phyloP scores from a whole-genome alignment of 768 basidiomycete species.

The Coprinopsis strossmayeri region DNA sequence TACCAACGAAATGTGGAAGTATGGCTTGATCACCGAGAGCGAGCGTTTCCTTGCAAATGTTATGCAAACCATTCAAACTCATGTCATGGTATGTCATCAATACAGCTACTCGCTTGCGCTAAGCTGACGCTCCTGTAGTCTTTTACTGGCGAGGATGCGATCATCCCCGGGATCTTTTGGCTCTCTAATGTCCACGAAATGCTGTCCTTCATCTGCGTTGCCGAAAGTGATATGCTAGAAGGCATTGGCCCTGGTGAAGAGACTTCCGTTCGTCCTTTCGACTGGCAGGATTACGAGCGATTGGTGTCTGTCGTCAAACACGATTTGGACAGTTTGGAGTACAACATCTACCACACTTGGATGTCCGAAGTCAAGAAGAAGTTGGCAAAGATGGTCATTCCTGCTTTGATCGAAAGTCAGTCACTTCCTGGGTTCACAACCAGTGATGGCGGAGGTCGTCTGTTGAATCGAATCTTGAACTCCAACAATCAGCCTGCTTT shows the following conservation, averaged over 20 bases:
- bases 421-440: constrained; percentile 97
- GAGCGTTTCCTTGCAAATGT: constrained; percentile 98
- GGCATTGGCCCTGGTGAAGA: constrained; percentile 97
- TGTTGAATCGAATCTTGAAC: constrained; percentile 91
- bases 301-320: constrained; percentile 98
- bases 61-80: constrained; percentile 95
- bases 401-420: constrained; percentile 97
- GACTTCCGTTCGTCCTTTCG: constrained; percentile 84
- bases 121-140: constrained; percentile 40
- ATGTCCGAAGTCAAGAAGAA: constrained; percentile 98
- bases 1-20: constrained; percentile 99
- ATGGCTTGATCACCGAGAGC: constrained; percentile 93
- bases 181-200: constrained; percentile 99
- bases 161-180: constrained; percentile 98
- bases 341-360: constrained; percentile 99
- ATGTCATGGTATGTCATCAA: constrained; percentile 81
- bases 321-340: constrained; percentile 95
- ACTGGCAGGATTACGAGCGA: constrained; percentile 96
- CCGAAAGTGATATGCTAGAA: constrained; percentile 98
- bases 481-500: constrained; percentile 84
- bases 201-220: constrained; percentile 96
- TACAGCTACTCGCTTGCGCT: not conserved
- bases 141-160: constrained; percentile 89
- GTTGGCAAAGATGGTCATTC: constrained; percentile 95
- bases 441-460: constrained; percentile 83